phyloP scores from a whole-genome alignment of 768 basidiomycete genomes.

The Boletus rubescentipes region DNA sequence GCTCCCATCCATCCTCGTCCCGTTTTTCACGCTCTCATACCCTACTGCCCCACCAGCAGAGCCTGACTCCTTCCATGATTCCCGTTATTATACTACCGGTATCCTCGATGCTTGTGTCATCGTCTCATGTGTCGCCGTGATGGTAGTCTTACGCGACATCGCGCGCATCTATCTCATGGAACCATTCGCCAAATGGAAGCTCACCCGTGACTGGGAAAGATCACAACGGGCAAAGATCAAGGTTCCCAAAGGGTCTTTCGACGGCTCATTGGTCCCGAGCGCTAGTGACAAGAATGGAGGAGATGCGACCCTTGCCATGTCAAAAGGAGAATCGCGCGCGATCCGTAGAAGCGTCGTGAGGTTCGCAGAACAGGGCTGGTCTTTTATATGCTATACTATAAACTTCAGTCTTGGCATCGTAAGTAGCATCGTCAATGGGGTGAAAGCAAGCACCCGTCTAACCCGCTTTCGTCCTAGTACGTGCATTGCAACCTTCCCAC shows the following conservation, averaged over 20 bases:
- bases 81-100: slow-evolving; percentile 72
- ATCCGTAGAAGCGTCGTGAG: slow-evolving; percentile 73
- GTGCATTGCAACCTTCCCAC: slow-evolving; percentile 74
- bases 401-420: slow-evolving; percentile 83
- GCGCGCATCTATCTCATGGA: slow-evolving; percentile 71
- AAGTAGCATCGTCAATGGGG: slow-evolving; percentile 38
- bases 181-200: slow-evolving; percentile 78
- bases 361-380: slow-evolving; percentile 97
- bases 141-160: slow-evolving; percentile 82
- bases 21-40: slow-evolving; percentile 76
- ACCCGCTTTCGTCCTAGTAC: slow-evolving; percentile 52
- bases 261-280: slow-evolving; percentile 26
- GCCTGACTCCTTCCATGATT: slow-evolving; percentile 72
- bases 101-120: slow-evolving; percentile 73
- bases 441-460: slow-evolving; percentile 6
- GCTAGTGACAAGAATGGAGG: slow-evolving; percentile 30
- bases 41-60: slow-evolving; percentile 52
- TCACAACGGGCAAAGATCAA: slow-evolving; percentile 21
- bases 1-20: slow-evolving; percentile 55
- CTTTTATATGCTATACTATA: slow-evolving; percentile 71
- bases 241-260: slow-evolving; percentile 27
- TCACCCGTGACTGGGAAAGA: slow-evolving; percentile 52
- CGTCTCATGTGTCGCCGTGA: slow-evolving; percentile 74
- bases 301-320: slow-evolving; percentile 17
- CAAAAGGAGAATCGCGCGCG: slow-evolving; percentile 52